Evolutionary conservation across 1,139 yeast species (phyloP), one percentile per base, ranked within the genome.

Genomic region (Yamadazyma epiphylla): DNA sequence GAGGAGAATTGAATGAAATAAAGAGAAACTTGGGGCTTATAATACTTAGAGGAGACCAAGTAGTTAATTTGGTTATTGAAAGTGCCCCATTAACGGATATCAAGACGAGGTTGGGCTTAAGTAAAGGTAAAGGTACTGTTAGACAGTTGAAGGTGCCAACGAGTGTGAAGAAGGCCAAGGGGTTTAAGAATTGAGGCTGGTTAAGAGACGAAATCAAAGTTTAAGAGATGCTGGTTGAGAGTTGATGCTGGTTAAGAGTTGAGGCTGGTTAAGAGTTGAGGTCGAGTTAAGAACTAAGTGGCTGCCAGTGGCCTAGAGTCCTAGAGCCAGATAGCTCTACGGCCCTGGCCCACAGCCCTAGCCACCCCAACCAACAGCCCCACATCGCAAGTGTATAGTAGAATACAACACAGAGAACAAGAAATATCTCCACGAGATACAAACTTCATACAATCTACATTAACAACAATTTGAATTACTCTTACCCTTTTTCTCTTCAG

Each of bases 31-130:
- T 91, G 25, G 98, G 98, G 0, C 68, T 91, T 33, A 73, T 86
- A 5, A 82, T 91, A 23, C 61, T 91, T 29, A 71, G 98, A 43
- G 98, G 98, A 2, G 96, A 86, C 42, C 87, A 83, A 42, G 77
- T 91, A 19, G 78, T 91, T n/a, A 77, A 94, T 27, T 72, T 89
- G 9, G 77, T 83, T 22, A 82, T 88, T 19, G 95, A 87, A 51
- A 78, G 88, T 23, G 78, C 83, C 4, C 96, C 96, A 1, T 63
- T 79, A 4, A 58, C 70, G 19, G 74, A 69, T 35, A 58, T 66
- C 13, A 61, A 59, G 32, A 52, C 62, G 29, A 55, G 79, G 37
- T 42, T 73, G 24, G 59, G 61, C 10, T 51, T 67, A 37, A 60
- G 58, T 11, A 57, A 63, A 26, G 79, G 79, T 3, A 60, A 64